Base-by-base conservation (phyloP, 83 land plant species). In the Larix sibirica region DNA sequence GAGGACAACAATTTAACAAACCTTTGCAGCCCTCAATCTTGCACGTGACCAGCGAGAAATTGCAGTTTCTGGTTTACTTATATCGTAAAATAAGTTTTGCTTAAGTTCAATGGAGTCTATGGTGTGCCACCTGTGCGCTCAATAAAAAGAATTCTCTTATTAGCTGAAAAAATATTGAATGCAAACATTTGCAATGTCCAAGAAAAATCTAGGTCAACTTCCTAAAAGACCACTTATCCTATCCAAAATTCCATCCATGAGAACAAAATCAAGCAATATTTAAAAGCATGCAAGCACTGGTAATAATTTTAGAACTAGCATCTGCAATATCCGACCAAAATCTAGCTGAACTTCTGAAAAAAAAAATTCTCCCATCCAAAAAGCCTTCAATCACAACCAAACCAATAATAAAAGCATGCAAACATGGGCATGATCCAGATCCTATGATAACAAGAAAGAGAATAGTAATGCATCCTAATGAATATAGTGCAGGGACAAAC, bases 1-100 rank as follows among this genome's bases (percentile, higher is more conserved):
- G 23, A 70, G n/a, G 31, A 50, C 58, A 38, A 47, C 13, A 44
- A 74, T 24, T 66, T 10, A 67, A 67, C 20, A 56, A 54, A 91
- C 95, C 94, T 89, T 92, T 12, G 93, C 86, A 85, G 89, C 95
- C 81, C 88, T 91, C 20, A 81, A 85, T 61, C 73, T 84, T 76
- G 90, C 83, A 17, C 93, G 83, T 6, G 82, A 80, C 95, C 95
- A 92, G 2, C 83, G 68, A 10, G 85, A 84, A 6, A 75, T 75
- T 6, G 85, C 94, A 23, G 82, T 86, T 24, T 89, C 74, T 33
- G 88, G 87, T 33, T 81, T 89, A 26, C 73, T 83, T 26, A 82
- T 77, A 74, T 87, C 82, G 28, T 86, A 91, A 47, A 87, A 87
- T 4, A 90, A 84, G 47, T 65, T 83, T 31, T 88, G 65, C 70